phyloP scores from a whole-genome alignment of 495 filamentous ascomycete species.

The Hapsidospora chrysogenum region DNA sequence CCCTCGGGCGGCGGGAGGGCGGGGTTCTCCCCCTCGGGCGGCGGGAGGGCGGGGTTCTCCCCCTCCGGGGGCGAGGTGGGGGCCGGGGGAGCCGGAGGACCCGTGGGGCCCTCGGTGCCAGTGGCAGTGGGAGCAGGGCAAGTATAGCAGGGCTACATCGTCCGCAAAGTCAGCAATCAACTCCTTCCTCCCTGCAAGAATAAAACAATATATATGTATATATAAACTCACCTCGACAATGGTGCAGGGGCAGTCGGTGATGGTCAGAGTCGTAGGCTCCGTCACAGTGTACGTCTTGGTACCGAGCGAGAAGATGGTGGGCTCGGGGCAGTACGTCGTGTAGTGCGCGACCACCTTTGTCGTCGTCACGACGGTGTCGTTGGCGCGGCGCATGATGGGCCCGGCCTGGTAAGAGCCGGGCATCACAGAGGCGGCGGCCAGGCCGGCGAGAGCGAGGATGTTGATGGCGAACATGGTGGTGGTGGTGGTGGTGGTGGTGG shows the following conservation, averaged over 20 bases:
- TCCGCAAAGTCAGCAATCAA: neutral
- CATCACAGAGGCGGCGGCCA: neutral
- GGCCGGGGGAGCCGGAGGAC: neutral
- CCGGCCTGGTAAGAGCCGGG: neutral
- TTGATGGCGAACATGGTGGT: neutral
- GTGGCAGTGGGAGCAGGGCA: no score
- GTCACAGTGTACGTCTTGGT: conserved; percentile 64
- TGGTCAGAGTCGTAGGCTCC: conserved; percentile 62
- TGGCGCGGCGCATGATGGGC: conserved; percentile 21
- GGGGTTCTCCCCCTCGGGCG: neutral
- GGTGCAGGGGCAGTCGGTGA: conserved; percentile 66
- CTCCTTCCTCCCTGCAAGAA: no score
- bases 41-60: neutral
- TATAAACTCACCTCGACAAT: conserved; percentile 32
- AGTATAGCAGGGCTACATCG: neutral
- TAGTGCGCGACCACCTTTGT: conserved; percentile 66
- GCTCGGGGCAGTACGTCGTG: conserved; percentile 74
- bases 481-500: neutral
- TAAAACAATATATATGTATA: neutral
- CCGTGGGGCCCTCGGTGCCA: neutral
- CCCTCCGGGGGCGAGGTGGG: neutral
- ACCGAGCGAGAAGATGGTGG: conserved; percentile 54
- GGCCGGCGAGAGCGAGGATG: neutral
- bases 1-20: no score
- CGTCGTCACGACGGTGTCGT: conserved; percentile 32